Evolutionary conservation across 2,329 filamentous ascomycete genomes (phyloP), one percentile per base, ranked within the genome.

Genomic region (Ceratocystis lukuohia): DNA sequence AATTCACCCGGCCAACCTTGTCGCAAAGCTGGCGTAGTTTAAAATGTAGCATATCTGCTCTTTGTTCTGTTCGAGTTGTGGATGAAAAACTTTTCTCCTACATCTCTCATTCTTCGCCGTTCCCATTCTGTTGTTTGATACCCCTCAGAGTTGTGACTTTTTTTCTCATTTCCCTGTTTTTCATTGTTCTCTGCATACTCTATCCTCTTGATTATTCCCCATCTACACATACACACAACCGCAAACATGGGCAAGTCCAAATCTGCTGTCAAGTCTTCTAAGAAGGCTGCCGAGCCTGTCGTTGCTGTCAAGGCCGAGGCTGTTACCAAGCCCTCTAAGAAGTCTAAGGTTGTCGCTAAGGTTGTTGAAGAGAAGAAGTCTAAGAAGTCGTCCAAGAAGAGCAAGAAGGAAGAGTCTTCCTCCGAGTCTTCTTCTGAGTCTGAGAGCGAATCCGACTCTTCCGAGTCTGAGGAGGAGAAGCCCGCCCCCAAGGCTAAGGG

Each of bases 211-310:
- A 4, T 28, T 48, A 0, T 70, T 69, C 69, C 67, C 67, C 69
- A 59, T 66, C 61, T 66, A 67, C 67, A 70, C 69, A 71, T 68
- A 68, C 69, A 68, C 66, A 66, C 68, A 65, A 71, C 65, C 70
- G 67, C 76, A 75, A 80, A 71, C 76, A 88, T 88, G 85, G 84
- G 80, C 75, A 88, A 88, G 78, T 77, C 80, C 66, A 88, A 88
- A 79, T 81, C 86, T 74, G 78, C 79, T 46, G 62, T 57, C 75
- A 82, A 78, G 75, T 74, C 80, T 74, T 79, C 76, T 17, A 79
- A 76, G 25, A 67, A 67, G 66, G 84, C 83, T 78, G 73, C 80
- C 70, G 79, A 81, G 73, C 74, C 78, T 69, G 73, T 80, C 71
- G 76, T 77, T 72, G 53, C 62, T 45, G 62, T 64, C 53, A 67